Percentiles rank a stretch among this genome's conserved stretches.
Evolutionary conservation across 1,284 basidiomycete genomes (phyloP).

Genomic region (Polyporus tsugae): DNA sequence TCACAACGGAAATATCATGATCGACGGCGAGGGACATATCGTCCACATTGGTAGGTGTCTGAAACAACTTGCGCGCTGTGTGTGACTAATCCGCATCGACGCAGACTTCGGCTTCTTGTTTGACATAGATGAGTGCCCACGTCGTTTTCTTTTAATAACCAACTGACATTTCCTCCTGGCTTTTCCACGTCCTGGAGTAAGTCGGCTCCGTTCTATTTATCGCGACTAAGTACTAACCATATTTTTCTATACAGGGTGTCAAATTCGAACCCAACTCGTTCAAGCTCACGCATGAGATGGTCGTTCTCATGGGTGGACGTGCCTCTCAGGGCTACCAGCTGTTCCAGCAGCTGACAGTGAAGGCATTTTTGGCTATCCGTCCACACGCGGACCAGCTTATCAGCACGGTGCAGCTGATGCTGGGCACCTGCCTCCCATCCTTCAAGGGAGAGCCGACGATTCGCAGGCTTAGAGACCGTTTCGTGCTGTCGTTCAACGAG

Average conservation of each 20-base stretch:
- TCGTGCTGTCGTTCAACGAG: slow-evolving; percentile 85
- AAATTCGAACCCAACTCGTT: slow-evolving; percentile 98
- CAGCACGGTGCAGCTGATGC: slow-evolving; percentile 91
- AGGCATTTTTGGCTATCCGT: slow-evolving; percentile 95
- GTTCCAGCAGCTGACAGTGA: slow-evolving; percentile 94
- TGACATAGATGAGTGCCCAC: slow-evolving; percentile 88
- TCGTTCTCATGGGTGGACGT: slow-evolving; percentile 95
- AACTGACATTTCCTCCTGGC: slow-evolving; percentile 38
- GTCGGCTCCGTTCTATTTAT: slow-evolving; percentile 17
- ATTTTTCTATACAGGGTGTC: slow-evolving; percentile 70
- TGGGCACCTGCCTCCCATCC: slow-evolving; percentile 92
- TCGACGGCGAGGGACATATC: slow-evolving; percentile 96
- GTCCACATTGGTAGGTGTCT: slow-evolving; percentile 85
- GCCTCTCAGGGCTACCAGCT: slow-evolving; percentile 93
- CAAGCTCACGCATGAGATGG: slow-evolving; percentile 99
- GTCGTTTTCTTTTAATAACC: slow-evolving; percentile 20
- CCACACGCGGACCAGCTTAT: slow-evolving; percentile 92
- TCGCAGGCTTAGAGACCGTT: slow-evolving; percentile 86
- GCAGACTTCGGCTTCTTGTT: slow-evolving; percentile 98
- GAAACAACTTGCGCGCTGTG: neutral
- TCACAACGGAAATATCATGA: slow-evolving; percentile 99
- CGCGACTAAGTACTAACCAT: neutral
- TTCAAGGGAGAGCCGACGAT: slow-evolving; percentile 98
- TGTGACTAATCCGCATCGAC: slow-evolving; percentile 3
- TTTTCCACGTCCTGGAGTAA: slow-evolving; percentile 51